Evolutionary conservation across 1,284 basidiomycete genomes (phyloP), one percentile per base, ranked within the genome.

Genomic region (Papiliotrema nemorosa): DNA sequence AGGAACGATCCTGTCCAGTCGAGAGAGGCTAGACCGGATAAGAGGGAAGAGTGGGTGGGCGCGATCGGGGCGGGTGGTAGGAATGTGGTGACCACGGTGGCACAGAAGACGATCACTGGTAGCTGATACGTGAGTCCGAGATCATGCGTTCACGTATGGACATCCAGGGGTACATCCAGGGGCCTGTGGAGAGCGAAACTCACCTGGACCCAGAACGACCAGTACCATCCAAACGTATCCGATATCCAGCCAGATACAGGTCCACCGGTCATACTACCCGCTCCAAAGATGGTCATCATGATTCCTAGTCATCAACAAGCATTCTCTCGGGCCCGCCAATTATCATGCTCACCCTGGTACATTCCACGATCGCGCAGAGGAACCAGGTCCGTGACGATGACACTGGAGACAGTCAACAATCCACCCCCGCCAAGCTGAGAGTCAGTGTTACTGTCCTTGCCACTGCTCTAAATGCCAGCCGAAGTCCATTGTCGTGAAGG

Each of bases 271-370:
- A 66, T 66, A 0, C 65, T 60, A 1, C 73, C 73, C 7, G 62
- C 38, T 2, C 72, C 74, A 43, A 75, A 75, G 44, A 74, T 53
- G 21, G 62, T 64, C 74, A 76, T 75, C 70, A 75, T 73, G 39
- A 73, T 57, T 20, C 69, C 66, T 67, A 25, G 16, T 10, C n/a
- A n/a, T n/a, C n/a, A n/a, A n/a, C n/a, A n/a, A 69, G 40, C n/a
- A n/a, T n/a, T n/a, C n/a, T n/a, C n/a, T n/a, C n/a, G 0, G 74
- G 73, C 36, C 74, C 74, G 16, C 74, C 74, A 9, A 72, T 22
- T 46, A 66, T 66, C 1, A 66, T 60, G 1, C 37, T 71, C 57
- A 70, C 74, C 74, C 55, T 76, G 75, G 52, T 73, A 75, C 43
- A 64, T 60, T 0, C 75, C 75, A 49, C 75, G 38, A 35, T 75